These are phyloP conservation scores for Melastoma malabathricum DNA, from an alignment of 345 rosid species.

Conservation along the genomic window DNA sequence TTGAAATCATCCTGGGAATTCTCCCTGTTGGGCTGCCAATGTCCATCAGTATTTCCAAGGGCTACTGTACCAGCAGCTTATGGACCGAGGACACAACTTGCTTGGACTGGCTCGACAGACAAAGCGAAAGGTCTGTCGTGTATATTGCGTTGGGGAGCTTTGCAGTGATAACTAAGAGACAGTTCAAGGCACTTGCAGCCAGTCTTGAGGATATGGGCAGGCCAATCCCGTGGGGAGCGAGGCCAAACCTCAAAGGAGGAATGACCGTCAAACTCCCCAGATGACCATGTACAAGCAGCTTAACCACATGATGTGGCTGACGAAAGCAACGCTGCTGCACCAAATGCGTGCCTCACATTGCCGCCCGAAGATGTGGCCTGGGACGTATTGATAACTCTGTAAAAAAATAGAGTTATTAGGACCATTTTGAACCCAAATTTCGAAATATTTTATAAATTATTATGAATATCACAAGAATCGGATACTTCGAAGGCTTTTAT, in stretches of 20 bases:
- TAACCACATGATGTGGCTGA: no score
- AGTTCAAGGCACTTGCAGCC: slow-evolving; percentile 21
- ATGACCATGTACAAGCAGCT: no score
- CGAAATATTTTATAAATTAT: no score
- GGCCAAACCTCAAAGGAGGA: slow-evolving; percentile 8
- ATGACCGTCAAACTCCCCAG: neutral
- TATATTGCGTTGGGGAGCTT: slow-evolving; percentile 38
- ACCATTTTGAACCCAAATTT: no score
- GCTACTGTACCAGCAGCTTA: slow-evolving; percentile 8
- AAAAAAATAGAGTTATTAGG: no score
- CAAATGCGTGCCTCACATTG: no score
- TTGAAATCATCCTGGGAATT: slow-evolving; percentile 8
- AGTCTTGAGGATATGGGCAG: slow-evolving; percentile 14
- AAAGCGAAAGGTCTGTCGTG: slow-evolving; percentile 18
- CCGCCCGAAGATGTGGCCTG: no score
- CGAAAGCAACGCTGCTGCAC: no score
- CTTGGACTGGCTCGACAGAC: slow-evolving; percentile 31
- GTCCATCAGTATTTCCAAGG: neutral
- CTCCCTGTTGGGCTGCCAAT: slow-evolving; percentile 22
- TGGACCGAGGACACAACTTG: slow-evolving; percentile 20
- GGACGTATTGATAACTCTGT: no score
- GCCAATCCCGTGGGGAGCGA: slow-evolving; percentile 24
- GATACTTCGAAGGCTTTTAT: no score
- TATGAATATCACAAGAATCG: no score
- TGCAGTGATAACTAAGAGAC: slow-evolving; percentile 9